These are phyloP conservation scores for Paspalum vaginatum DNA, from an alignment of 176 grass and related monocot species.

Conservation along the genomic window DNA sequence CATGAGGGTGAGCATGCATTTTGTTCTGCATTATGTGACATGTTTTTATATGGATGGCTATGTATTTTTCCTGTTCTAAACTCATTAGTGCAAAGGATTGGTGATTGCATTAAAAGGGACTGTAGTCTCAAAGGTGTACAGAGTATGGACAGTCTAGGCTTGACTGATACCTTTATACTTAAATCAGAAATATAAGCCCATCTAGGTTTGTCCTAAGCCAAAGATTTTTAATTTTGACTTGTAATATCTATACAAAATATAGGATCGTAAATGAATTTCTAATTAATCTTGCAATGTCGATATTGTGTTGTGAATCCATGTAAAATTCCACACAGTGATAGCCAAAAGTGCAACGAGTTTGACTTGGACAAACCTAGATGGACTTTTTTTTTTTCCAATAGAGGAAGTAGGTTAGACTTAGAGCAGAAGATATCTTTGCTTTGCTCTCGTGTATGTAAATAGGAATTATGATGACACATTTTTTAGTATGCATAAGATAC, in stretches of 20 bases:
- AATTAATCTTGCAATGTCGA: too few species aligned
- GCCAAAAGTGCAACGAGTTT: too few species aligned
- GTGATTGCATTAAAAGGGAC: not conserved
- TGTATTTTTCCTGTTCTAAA: not conserved
- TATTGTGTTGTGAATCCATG: too few species aligned
- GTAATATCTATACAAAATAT: too few species aligned
- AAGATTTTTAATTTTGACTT: too few species aligned
- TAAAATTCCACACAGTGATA: too few species aligned
- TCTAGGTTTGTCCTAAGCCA: too few species aligned
- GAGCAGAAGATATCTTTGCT: not conserved
- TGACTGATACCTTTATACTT: not conserved
- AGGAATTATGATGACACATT: not conserved
- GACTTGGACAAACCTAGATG: too few species aligned
- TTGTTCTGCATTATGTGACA: not conserved
- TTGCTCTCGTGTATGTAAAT: constrained; percentile 18
- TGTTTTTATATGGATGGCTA: not conserved
- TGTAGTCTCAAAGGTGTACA: not conserved
- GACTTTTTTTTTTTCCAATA: too few species aligned
- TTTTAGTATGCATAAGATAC: not conserved
- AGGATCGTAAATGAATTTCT: too few species aligned
- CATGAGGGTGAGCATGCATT: not conserved
- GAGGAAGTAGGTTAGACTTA: constrained; percentile 9
- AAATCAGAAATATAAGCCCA: too few species aligned
- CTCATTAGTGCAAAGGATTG: not conserved
- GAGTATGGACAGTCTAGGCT: not conserved